Evolutionary conservation across 2,329 filamentous ascomycete species (phyloP).

Genomic region (Sarocladium brachiariae): DNA sequence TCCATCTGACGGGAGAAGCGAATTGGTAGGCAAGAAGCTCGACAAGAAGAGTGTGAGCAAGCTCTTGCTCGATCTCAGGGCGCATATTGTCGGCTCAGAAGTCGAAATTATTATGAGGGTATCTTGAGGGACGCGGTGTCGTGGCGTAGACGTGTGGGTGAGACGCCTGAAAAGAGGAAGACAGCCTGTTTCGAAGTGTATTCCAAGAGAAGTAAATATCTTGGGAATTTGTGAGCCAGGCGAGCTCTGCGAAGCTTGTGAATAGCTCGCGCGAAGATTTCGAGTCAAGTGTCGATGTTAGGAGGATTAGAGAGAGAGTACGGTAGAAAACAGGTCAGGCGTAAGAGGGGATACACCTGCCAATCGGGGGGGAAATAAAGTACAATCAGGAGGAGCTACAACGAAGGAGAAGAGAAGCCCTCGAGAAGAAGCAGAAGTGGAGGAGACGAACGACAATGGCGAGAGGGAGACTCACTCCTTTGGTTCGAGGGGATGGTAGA

Average conservation of each 20-base stretch:
- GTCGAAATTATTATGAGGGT: conserved; percentile 10
- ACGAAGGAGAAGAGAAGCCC: conserved; percentile 7
- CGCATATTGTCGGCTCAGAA: conserved; percentile 59
- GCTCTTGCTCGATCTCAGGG: conserved; percentile 98
- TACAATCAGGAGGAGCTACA: conserved; percentile 8
- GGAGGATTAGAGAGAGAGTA: conserved; percentile 4
- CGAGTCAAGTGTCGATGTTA: background rate
- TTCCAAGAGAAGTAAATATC: conserved; percentile 8
- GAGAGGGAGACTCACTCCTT: conserved; percentile 5
- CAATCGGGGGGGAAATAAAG: conserved; percentile 4
- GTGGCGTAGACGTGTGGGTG: background rate
- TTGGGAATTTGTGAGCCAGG: conserved; percentile 1
- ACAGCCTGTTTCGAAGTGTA: background rate
- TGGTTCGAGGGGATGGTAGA: conserved; percentile 1
- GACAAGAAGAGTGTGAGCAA: conserved; percentile 94
- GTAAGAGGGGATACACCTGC: background rate
- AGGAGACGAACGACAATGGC: conserved; percentile 4
- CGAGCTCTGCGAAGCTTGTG: conserved; percentile 3
- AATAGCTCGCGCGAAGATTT: conserved; percentile 1
- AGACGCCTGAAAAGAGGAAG: background rate
- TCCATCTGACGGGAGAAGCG: conserved; percentile 97
- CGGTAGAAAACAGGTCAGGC: background rate
- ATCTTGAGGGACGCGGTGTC: conserved; percentile 2
- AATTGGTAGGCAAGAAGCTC: conserved; percentile 99
- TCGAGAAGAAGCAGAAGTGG: conserved; percentile 6